Evolutionary conservation across 805 yeast species (phyloP), one percentile per base, ranked within the genome.

Genomic region (Metschnikowia arizonensis): DNA sequence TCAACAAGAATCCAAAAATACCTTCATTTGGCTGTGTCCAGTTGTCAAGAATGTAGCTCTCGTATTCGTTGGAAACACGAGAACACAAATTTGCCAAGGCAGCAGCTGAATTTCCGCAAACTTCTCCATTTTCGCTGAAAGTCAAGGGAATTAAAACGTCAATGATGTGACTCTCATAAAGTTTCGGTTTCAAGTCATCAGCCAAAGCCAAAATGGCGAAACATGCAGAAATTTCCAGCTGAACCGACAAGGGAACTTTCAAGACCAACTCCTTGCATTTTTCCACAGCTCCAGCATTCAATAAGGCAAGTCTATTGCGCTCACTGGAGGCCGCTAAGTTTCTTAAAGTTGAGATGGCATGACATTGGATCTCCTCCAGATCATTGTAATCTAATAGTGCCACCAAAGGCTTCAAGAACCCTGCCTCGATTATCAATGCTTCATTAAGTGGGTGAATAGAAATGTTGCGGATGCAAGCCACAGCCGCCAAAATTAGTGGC

Each of bases 91-190:
- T 93, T 25, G 99, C 99, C 54, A 93, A 76, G 1, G 99, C 98
- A 30, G 99, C 99, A 12, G 98, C 99, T 2, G 96, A 86, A 66
- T 93, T 93, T 46, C 99, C 99, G 64, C 96, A 93, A 14, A 93
- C 97, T 67, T 95, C 99, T 48, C 89, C 85, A 62, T 89, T 89
- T 45, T 78, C 78, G 34, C 95, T 85, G 56, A 79, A 81, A 2
- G 98, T 93, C 63, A 93, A 77, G 29, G 99, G 99, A 47, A 93
- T 83, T 52, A 93, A 76, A 30, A 89, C 97, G 56, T 86, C 89
- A 50, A 89, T 78, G 35, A 93, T 82, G 44, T 90, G 91, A 55
- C 89, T 76, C 49, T 87, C 85, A 55, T 93, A 78, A 57, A 93
- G 74, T 58, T 85, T 85, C 42, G 84, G 78, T 68, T 91, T 93